Base-by-base conservation (phyloP, 148 eudicot species). In the Rhododendron henanense region DNA sequence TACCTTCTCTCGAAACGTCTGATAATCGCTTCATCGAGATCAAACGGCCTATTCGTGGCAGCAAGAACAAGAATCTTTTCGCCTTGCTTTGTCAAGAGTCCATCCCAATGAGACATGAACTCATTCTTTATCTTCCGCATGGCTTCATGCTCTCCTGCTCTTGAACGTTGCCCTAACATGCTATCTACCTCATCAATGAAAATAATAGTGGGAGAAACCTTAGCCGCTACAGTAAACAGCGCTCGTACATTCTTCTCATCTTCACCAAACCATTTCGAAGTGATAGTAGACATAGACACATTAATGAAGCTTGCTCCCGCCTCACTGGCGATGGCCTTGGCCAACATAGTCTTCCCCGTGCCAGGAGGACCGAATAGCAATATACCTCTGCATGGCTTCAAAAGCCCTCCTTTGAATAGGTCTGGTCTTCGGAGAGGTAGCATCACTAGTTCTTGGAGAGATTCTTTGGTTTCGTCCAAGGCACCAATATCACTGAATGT, bases 181-280 rank as follows among this genome's bases (percentile, higher is more conserved):
- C 99, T 96, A 83, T 96, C 99, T 61, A 96, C 99, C 88, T 96
- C 99, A 87, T 96, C 99, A 75, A 96, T 96, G 88, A 96, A 96
- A 31, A 96, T 94, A 44, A 96, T 96, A 44, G 99, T 96, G 0
- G 99, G 99, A 23, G 98, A 96, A 19, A 96, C 99, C 88, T 96
- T 96, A 37, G 97, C 89, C 35, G 99, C 99, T 50, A 96, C 94
- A 81, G 93, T 94, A 91, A 96, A 96, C 86, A 96, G 89, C 39
- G 93, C 99, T 81, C 99, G 87, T 50, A 96, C 98, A 90, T 95
- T 96, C 89, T 96, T 96, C 88, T 96, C 99, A 88, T 96, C 99
- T 92, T 96, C 99, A 65, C 99, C 99, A 71, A 96, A 96, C 98
- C 99, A 96, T 85, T 96, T 96, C 39, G 99, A 96, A 67, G 99